Conservation (phyloP, 345 rosid species). For the Dipteronia sinensis region DNA sequence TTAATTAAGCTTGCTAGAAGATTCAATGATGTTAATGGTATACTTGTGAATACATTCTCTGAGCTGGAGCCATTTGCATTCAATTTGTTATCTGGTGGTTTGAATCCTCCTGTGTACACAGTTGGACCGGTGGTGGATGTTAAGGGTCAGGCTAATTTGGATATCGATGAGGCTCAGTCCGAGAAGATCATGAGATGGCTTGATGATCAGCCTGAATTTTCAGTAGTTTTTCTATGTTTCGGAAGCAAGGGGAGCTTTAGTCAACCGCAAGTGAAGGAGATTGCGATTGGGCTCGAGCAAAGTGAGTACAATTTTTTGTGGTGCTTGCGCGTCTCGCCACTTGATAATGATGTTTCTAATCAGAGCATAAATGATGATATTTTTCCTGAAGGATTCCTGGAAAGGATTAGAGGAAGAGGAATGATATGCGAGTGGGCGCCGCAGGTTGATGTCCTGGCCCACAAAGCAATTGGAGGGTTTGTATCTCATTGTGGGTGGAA, state of each 20-base stretch:
- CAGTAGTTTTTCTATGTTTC: slow-evolving; percentile 52
- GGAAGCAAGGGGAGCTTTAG: slow-evolving; percentile 48
- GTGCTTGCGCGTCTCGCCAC: slow-evolving; percentile 28
- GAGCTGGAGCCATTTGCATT: slow-evolving; percentile 41
- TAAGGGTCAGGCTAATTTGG: slow-evolving; percentile 19
- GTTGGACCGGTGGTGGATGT: slow-evolving; percentile 50
- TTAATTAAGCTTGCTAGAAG: slow-evolving; percentile 40
- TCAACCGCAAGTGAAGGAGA: slow-evolving; percentile 41
- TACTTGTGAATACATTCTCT: slow-evolving; percentile 44
- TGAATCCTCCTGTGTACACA: slow-evolving; percentile 39
- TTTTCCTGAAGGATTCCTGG: slow-evolving; percentile 37
- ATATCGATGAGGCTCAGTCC: slow-evolving; percentile 23
- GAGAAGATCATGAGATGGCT: slow-evolving; percentile 47
- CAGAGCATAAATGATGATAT: slow-evolving; percentile 12
- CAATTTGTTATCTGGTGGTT: slow-evolving; percentile 25
- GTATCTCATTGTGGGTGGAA: slow-evolving; percentile 63
- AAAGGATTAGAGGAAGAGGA: slow-evolving; percentile 31
- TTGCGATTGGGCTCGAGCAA: slow-evolving; percentile 44
- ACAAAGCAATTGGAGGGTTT: slow-evolving; percentile 40
- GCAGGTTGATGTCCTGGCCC: slow-evolving; percentile 40
- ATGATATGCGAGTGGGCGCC: slow-evolving; percentile 43
- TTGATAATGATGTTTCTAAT: background rate
- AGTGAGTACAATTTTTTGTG: slow-evolving; percentile 38
- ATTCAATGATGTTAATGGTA: slow-evolving; percentile 38
- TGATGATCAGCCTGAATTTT: slow-evolving; percentile 45